Evolutionary conservation across 1,284 basidiomycete genomes (phyloP).

Genomic region (Sphaerobolus stellatus): DNA sequence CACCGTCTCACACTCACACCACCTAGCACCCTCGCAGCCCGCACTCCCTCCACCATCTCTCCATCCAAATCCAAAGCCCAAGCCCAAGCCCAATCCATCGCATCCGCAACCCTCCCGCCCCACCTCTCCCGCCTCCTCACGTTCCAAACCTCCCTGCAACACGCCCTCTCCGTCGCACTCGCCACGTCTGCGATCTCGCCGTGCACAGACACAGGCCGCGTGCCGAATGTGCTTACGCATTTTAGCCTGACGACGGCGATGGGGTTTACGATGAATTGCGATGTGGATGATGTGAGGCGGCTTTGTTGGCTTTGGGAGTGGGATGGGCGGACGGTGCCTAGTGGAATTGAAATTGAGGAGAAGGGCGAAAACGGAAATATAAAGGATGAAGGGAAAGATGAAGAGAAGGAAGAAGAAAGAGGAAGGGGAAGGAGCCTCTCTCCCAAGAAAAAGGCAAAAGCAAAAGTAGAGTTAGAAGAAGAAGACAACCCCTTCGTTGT

Average conservation of each 20-base stretch:
- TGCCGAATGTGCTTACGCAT: constrained; percentile 77
- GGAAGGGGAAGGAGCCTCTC: constrained; percentile 2
- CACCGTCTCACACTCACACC: background rate
- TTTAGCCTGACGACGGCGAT: constrained; percentile 66
- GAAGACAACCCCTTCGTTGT: constrained; percentile 76
- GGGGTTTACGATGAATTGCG: constrained; percentile 62
- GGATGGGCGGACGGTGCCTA: constrained; percentile 52
- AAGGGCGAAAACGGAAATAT: too few species aligned
- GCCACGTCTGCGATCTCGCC: constrained; percentile 79
- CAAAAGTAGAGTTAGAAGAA: constrained; percentile 31
- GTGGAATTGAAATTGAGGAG: background rate
- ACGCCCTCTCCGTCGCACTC: constrained; percentile 77
- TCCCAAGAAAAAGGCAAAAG: background rate
- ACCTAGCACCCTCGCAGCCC: background rate
- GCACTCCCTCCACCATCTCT: constrained; percentile 8
- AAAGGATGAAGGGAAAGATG: too few species aligned
- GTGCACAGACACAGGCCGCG: constrained; percentile 66
- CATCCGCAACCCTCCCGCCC: constrained; percentile 46
- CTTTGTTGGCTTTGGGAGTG: constrained; percentile 90
- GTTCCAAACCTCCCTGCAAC: constrained; percentile 68
- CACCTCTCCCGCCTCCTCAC: constrained; percentile 59
- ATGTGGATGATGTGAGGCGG: constrained; percentile 63
- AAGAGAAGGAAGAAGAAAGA: too few species aligned
- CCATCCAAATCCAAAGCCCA: background rate
- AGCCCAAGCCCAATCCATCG: constrained; percentile 1